A percentile compares a stretch with the other conserved stretches of the same genome.
These are phyloP conservation scores for Xylariales sp. DNA, from an alignment of 2,329 filamentous ascomycete genomes.

Conservation along the genomic window DNA sequence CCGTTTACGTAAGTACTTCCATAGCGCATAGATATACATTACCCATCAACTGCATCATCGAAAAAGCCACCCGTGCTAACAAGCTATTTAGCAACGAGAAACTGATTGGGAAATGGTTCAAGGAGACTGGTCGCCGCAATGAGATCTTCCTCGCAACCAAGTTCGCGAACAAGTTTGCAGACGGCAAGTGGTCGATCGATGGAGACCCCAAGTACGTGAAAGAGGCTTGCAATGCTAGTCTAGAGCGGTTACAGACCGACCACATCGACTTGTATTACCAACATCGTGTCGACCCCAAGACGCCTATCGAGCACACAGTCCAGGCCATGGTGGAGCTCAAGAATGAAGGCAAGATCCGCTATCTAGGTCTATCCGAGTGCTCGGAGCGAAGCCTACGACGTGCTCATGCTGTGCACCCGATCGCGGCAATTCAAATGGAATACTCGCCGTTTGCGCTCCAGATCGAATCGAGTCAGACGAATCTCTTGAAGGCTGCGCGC, in stretches of 20 bases:
- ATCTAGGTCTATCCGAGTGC: slow-evolving; percentile 62
- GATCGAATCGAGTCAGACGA: slow-evolving; percentile 64
- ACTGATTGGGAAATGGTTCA: slow-evolving; percentile 57
- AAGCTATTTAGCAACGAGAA: slow-evolving; percentile 52
- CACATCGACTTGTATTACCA: slow-evolving; percentile 67
- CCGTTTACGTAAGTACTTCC: slow-evolving; percentile 49
- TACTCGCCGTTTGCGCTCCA: slow-evolving; percentile 65
- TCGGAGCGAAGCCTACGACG: slow-evolving; percentile 59
- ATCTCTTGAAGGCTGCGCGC: slow-evolving; percentile 61
- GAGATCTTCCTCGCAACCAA: slow-evolving; percentile 65
- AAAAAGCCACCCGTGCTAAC: neutral
- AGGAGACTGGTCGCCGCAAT: slow-evolving; percentile 57
- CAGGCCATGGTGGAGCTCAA: slow-evolving; percentile 60
- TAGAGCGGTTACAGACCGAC: slow-evolving; percentile 60
- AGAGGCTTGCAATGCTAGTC: slow-evolving; percentile 49
- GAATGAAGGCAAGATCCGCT: slow-evolving; percentile 62
- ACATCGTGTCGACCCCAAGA: slow-evolving; percentile 60
- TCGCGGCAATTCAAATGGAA: slow-evolving; percentile 64
- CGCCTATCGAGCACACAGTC: slow-evolving; percentile 60
- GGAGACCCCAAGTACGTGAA: slow-evolving; percentile 46
- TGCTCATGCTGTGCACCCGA: slow-evolving; percentile 59
- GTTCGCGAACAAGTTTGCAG: slow-evolving; percentile 56
- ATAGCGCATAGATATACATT: neutral
- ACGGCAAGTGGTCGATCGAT: slow-evolving; percentile 41
- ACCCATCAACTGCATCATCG: neutral